These are phyloP conservation scores for Fusarium sp. DNA, from an alignment of 2,329 filamentous ascomycete species.

Conservation along the genomic window DNA sequence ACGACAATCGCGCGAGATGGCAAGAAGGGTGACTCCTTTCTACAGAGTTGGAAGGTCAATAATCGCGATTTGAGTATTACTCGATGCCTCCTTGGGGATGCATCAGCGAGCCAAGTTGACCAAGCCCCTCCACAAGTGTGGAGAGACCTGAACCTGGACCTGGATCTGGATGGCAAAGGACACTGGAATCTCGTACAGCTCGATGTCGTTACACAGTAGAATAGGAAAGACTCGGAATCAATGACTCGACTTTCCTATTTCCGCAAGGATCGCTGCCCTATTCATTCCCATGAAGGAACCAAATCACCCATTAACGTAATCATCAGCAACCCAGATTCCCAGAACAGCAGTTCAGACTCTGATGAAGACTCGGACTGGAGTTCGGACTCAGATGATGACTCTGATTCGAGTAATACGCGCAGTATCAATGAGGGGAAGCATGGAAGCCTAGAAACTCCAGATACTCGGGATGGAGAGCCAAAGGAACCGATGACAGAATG, in stretches of 20 bases:
- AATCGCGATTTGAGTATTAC: neutral
- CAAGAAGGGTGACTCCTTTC: neutral
- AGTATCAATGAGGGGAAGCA: neutral
- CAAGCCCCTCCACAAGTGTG: neutral
- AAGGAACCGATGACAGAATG: neutral
- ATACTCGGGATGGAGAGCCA: accelerated
- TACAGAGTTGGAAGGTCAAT: neutral
- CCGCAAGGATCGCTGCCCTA: neutral
- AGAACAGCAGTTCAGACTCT: neutral
- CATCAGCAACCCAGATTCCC: neutral
- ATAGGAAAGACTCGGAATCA: neutral
- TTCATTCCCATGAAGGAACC: neutral
- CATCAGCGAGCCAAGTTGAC: accelerated
- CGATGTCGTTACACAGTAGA: neutral
- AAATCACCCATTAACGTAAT: neutral
- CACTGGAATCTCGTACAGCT: neutral
- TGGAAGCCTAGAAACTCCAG: accelerated
- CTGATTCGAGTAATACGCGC: neutral
- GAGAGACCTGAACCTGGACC: neutral
- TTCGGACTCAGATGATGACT: neutral
- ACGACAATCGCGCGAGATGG: neutral
- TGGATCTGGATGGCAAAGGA: neutral
- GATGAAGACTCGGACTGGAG: neutral
- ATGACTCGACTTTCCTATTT: neutral
- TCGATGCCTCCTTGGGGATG: neutral